Evolutionary conservation across 495 filamentous ascomycete genomes (phyloP), one percentile per base, ranked within the genome.

Genomic region (Penicillium cataractarum): DNA sequence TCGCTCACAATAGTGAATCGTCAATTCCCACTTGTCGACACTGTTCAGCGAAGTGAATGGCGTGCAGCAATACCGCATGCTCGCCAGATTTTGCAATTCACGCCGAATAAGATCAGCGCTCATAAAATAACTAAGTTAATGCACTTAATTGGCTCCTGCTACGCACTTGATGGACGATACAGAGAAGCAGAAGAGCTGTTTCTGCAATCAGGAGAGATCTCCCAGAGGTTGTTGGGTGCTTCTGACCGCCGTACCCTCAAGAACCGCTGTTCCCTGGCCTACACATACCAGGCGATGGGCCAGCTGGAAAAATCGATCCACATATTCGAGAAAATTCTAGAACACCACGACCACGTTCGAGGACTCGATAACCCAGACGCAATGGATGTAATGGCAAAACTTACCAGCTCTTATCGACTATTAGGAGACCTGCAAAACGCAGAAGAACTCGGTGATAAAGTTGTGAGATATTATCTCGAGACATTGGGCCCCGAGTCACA

Each of bases 51-150:
- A 24, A 50, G 12, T 44, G 37, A 65, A 17, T 76, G 72, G 73
- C 62, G 66, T 33, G 57, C 60, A 55, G 68, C 71, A 21, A 12
- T 80, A n/a, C 75, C 76, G 40, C 78, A 80, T 64, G 74, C 75
- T 29, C 50, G 70, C 21, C 57, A 44, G 19, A 15, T 71, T 9
- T 29, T 67, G 3, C 7, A 51, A 10, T 54, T 29, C 4, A 65
- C 69, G 0, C 17, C 31, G 15, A 24, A 4, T 21, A n/a, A 55
- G 0, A 10, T 42, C 2, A 12, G 7, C 0, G 24, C 21, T 9
- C 3, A 24, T 10, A 48, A 60, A 3, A 46, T 27, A 44, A 3
- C 24, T 0, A 12, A 42, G 0, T 26, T 68, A 2, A 46, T 65
- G 7, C 0, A 22, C 6, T n/a, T 24, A 6, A 32, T 66, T 49